Conservation (phyloP, 257 asterid species). For the Capsicum chinense region DNA sequence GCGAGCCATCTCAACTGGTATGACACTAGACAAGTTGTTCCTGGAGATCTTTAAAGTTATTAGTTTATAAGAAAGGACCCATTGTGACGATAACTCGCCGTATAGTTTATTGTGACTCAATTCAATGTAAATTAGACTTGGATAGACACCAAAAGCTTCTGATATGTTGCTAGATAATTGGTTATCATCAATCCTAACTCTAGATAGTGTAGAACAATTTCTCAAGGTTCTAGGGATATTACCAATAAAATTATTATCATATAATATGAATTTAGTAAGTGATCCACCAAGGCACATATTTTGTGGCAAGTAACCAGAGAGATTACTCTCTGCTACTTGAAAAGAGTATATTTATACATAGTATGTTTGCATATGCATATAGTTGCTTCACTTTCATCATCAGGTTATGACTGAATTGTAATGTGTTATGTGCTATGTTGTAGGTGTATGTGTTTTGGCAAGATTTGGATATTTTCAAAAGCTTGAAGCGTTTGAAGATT, state of each 20-base stretch:
- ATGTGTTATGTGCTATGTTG: too few species aligned
- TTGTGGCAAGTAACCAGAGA: conserved; percentile 38
- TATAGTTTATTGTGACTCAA: conserved; percentile 42
- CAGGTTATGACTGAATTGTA: too few species aligned
- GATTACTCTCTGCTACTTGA: conserved; percentile 17
- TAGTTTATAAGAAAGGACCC: conserved; percentile 42
- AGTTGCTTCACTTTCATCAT: too few species aligned
- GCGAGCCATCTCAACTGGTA: conserved; percentile 53
- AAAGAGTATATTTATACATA: background rate
- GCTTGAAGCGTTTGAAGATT: too few species aligned
- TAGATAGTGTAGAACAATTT: background rate
- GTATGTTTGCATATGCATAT: too few species aligned
- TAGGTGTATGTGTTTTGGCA: too few species aligned
- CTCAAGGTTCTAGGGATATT: too few species aligned
- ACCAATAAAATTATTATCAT: too few species aligned
- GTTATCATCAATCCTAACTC: conserved; percentile 42
- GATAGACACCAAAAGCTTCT: conserved; percentile 45
- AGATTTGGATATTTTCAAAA: too few species aligned
- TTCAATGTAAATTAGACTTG: conserved; percentile 33
- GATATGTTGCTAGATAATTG: conserved; percentile 41
- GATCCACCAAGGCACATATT: conserved; percentile 36
- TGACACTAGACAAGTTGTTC: conserved; percentile 41
- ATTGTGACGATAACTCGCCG: conserved; percentile 45
- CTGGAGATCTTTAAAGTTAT: conserved; percentile 34
- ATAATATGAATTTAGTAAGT: too few species aligned